Evolutionary conservation across 257 asterid species (phyloP).

Genomic region (Nyctanthes arbortristis): DNA sequence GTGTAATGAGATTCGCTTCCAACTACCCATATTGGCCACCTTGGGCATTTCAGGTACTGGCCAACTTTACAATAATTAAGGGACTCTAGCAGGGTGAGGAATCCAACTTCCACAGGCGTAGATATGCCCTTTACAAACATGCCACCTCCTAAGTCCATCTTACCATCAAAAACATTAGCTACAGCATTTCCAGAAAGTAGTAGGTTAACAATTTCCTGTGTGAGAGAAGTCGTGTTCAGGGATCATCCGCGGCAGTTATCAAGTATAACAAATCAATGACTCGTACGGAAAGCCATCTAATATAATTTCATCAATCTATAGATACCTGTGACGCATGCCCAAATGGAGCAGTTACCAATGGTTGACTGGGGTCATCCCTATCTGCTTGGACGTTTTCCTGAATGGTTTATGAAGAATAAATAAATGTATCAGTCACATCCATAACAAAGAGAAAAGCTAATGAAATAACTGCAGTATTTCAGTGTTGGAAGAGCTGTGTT

Average conservation of each 20-base stretch:
- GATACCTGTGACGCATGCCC: constrained; percentile 99
- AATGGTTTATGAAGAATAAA: constrained; percentile 10
- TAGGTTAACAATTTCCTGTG: constrained; percentile 93
- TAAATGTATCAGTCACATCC: constrained; percentile 21
- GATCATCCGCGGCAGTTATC: not conserved
- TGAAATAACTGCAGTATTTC: not conserved
- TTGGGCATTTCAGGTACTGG: constrained; percentile 76
- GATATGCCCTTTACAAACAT: constrained; percentile 92
- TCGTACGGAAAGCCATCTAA: not conserved
- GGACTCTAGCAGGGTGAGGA: constrained; percentile 90
- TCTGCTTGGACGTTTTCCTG: constrained; percentile 70
- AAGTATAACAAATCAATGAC: not conserved
- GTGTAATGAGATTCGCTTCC: constrained; percentile 99
- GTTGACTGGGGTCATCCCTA: constrained; percentile 94
- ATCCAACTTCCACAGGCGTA: constrained; percentile 86
- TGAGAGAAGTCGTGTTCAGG: constrained; percentile 19
- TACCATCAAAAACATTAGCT: constrained; percentile 90
- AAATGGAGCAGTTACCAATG: constrained; percentile 96
- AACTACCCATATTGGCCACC: constrained; percentile 99
- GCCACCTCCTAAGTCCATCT: constrained; percentile 91
- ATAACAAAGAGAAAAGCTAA: constrained; percentile 5
- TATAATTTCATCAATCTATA: constrained; percentile 8
- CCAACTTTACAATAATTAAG: constrained; percentile 94
- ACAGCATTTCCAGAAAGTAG: constrained; percentile 89
- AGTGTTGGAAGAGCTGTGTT: not conserved